phyloP scores from a whole-genome alignment of 306 rosid species.

The Phaseolus lunatus region DNA sequence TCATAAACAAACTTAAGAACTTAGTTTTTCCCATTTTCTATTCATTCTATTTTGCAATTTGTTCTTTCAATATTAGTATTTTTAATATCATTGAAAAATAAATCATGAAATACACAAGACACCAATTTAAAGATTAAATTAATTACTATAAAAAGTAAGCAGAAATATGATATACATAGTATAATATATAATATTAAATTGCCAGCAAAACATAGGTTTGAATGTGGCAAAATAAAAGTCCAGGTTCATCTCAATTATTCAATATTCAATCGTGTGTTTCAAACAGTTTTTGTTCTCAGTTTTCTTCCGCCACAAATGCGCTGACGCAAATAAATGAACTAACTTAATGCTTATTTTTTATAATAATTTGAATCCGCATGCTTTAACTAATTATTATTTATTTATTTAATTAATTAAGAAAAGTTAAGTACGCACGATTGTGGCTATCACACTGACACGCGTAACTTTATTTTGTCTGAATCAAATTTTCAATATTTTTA shows the following conservation, averaged over 20 bases:
- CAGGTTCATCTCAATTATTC: constrained; percentile 33
- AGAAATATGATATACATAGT: neutral
- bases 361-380: too few species aligned
- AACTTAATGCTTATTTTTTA: too few species aligned
- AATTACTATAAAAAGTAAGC: neutral
- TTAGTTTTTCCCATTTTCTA: too few species aligned
- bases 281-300: neutral
- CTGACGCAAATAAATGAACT: too few species aligned
- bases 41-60: too few species aligned
- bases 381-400: too few species aligned
- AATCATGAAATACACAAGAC: too few species aligned
- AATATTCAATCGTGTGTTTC: neutral
- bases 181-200: neutral
- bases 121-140: too few species aligned
- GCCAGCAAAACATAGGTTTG: neutral
- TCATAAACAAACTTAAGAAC: too few species aligned
- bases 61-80: too few species aligned
- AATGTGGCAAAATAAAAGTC: neutral
- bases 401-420: neutral
- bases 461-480: neutral
- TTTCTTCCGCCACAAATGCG: too few species aligned
- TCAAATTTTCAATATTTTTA: neutral
- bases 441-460: neutral
- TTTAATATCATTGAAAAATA: too few species aligned
- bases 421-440: neutral